phyloP scores from a whole-genome alignment of 805 yeast species.

The Saccharomycopsis sp. region DNA sequence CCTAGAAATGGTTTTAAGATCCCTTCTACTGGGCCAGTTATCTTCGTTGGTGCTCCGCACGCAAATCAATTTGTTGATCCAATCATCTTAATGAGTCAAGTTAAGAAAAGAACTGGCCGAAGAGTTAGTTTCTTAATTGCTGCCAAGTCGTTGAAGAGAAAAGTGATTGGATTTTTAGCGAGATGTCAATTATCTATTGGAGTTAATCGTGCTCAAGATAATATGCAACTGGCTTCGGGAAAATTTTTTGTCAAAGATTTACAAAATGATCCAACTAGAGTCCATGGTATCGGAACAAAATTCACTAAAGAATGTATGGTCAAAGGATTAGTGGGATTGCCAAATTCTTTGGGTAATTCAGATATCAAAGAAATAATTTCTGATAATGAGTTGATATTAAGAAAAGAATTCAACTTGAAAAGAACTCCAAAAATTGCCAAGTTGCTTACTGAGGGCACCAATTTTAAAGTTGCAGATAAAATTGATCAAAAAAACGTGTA shows the following conservation, averaged over 20 bases:
- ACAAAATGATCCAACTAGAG: slow-evolving; percentile 40
- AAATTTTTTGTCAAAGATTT: slow-evolving; percentile 47
- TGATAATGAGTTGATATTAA: slow-evolving; percentile 61
- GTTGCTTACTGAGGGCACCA: slow-evolving; percentile 49
- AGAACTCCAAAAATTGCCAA: slow-evolving; percentile 36
- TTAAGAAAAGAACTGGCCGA: slow-evolving; percentile 56
- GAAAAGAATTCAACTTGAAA: slow-evolving; percentile 59
- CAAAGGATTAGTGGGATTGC: slow-evolving; percentile 68
- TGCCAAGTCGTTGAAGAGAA: slow-evolving; percentile 59
- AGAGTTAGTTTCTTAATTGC: slow-evolving; percentile 81
- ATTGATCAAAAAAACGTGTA: slow-evolving; percentile 81
- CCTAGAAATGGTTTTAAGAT: slow-evolving; percentile 79
- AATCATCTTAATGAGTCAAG: slow-evolving; percentile 76
- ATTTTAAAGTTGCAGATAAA: slow-evolving; percentile 68
- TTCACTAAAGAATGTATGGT: slow-evolving; percentile 57
- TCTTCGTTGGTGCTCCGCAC: slow-evolving; percentile 95
- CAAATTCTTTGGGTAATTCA: slow-evolving; percentile 69
- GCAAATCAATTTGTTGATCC: slow-evolving; percentile 85
- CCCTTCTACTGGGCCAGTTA: slow-evolving; percentile 33
- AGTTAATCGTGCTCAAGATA: slow-evolving; percentile 89
- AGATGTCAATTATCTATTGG: slow-evolving; percentile 78
- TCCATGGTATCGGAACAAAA: slow-evolving; percentile 58
- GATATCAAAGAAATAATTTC: slow-evolving; percentile 60
- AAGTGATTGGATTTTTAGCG: slow-evolving; percentile 70
- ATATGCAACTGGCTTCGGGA: slow-evolving; percentile 62